Evolutionary conservation across 2,329 filamentous ascomycete genomes (phyloP).

Genomic region (Calonectria hongkongensis): DNA sequence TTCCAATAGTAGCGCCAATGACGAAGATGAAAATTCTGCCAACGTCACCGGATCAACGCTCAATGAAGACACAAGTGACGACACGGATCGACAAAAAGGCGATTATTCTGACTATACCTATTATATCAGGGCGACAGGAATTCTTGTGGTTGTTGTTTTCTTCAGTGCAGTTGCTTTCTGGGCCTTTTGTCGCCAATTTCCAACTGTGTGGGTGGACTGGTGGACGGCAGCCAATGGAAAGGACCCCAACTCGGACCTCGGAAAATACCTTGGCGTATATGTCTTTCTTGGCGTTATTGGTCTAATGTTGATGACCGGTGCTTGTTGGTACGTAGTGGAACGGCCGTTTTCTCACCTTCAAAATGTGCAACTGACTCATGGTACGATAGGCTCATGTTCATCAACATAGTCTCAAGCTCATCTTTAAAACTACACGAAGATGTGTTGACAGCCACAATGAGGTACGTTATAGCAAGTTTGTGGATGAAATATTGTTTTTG

Average conservation of each 20-base stretch:
- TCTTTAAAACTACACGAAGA: background rate
- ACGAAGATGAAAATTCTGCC: background rate
- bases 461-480: background rate
- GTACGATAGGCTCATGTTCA: background rate
- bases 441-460: background rate
- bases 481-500: background rate
- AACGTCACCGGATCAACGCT: background rate
- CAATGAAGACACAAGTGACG: background rate
- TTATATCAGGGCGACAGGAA: background rate
- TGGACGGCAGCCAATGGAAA: constrained; percentile 18
- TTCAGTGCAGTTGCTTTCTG: background rate
- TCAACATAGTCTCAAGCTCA: constrained; percentile 2
- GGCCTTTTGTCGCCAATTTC: constrained; percentile 15
- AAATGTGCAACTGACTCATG: background rate
- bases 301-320: background rate
- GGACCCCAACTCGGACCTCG: constrained; percentile 35
- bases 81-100: background rate
- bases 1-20: background rate
- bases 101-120: background rate
- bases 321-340: background rate
- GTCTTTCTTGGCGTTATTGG: background rate
- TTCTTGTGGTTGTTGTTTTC: background rate
- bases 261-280: background rate
- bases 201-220: constrained; percentile 14
- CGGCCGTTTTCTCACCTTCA: background rate